phyloP scores from a whole-genome alignment of 2,329 filamentous ascomycete species.

The Pseudogymnoascus sp. region DNA sequence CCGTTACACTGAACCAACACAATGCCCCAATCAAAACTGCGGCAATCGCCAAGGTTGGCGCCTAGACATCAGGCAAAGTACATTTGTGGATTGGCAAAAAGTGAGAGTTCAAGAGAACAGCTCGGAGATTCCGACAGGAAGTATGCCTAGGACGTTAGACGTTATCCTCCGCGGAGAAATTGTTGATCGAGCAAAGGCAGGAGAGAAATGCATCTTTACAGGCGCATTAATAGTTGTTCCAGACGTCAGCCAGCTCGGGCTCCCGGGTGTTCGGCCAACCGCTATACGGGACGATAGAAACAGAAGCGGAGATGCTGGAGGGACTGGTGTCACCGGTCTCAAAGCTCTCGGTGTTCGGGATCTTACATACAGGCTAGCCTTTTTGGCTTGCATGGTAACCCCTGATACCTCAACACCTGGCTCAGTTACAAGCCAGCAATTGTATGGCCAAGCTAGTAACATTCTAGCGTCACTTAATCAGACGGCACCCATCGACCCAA shows the following conservation, averaged over 20 bases:
- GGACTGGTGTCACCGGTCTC: constrained; percentile 76
- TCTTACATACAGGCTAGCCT: constrained; percentile 91
- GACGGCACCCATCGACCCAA: constrained; percentile 56
- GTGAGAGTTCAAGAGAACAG: constrained; percentile 97
- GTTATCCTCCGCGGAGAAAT: constrained; percentile 95
- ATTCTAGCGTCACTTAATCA: constrained; percentile 80
- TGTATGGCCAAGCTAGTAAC: constrained; percentile 70
- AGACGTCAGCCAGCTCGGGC: constrained; percentile 87
- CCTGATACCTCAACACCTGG: constrained; percentile 79
- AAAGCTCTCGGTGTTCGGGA: constrained; percentile 92
- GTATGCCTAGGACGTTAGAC: constrained; percentile 97
- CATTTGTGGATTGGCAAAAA: constrained; percentile 99
- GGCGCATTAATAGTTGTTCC: constrained; percentile 94
- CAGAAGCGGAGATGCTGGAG: constrained; percentile 72
- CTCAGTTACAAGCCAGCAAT: constrained; percentile 59
- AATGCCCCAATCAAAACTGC: constrained; percentile 84
- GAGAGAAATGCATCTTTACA: constrained; percentile 97
- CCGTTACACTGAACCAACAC: constrained; percentile 90
- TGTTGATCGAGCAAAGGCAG: constrained; percentile 93
- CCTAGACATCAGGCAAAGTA: constrained; percentile 93
- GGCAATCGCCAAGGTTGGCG: constrained; percentile 90
- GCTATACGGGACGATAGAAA: constrained; percentile 77
- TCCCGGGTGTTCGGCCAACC: constrained; percentile 77
- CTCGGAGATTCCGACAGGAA: constrained; percentile 94
- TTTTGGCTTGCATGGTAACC: constrained; percentile 92